These are phyloP conservation scores for Lagenidium giganteum DNA, from an alignment of 352 stramenopile species.

Conservation along the genomic window DNA sequence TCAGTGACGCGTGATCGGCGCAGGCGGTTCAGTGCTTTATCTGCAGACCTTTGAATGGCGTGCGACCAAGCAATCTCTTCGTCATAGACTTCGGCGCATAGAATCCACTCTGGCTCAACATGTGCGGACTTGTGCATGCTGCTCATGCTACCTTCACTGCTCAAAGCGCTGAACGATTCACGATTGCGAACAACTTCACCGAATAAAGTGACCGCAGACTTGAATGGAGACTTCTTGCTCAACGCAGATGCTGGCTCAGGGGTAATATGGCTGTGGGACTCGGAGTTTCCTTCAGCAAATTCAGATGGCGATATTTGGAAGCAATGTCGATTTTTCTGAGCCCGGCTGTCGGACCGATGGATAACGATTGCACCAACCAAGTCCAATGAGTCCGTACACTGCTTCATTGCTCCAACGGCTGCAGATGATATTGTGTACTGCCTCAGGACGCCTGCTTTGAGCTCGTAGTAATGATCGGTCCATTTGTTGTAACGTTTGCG, in stretches of 20 bases:
- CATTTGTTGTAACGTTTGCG: slow-evolving; percentile 76
- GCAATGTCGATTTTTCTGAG: slow-evolving; percentile 68
- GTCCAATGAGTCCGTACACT: slow-evolving; percentile 59
- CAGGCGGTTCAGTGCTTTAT: slow-evolving; percentile 56
- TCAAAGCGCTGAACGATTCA: slow-evolving; percentile 20
- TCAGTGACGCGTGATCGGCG: slow-evolving; percentile 57
- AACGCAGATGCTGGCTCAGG: slow-evolving; percentile 19
- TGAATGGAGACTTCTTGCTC: slow-evolving; percentile 59
- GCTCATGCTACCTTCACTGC: slow-evolving; percentile 20
- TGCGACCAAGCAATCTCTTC: slow-evolving; percentile 63
- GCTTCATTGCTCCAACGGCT: slow-evolving; percentile 11
- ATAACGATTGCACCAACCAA: slow-evolving; percentile 79
- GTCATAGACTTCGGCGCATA: slow-evolving; percentile 54
- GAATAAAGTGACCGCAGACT: slow-evolving; percentile 52
- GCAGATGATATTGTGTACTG: slow-evolving; percentile 67
- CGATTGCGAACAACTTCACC: slow-evolving; percentile 29
- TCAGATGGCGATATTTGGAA: slow-evolving; percentile 75
- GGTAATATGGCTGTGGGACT: neutral
- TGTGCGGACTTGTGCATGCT: slow-evolving; percentile 9
- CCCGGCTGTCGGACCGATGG: slow-evolving; percentile 60
- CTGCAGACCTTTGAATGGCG: slow-evolving; percentile 62
- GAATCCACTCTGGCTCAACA: slow-evolving; percentile 57
- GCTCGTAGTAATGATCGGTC: slow-evolving; percentile 77
- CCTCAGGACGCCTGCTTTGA: slow-evolving; percentile 67
- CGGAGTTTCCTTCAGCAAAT: slow-evolving; percentile 8